Conservation (phyloP, 2,329 filamentous ascomycete species). For the Sporothrix pseudoabietina region DNA sequence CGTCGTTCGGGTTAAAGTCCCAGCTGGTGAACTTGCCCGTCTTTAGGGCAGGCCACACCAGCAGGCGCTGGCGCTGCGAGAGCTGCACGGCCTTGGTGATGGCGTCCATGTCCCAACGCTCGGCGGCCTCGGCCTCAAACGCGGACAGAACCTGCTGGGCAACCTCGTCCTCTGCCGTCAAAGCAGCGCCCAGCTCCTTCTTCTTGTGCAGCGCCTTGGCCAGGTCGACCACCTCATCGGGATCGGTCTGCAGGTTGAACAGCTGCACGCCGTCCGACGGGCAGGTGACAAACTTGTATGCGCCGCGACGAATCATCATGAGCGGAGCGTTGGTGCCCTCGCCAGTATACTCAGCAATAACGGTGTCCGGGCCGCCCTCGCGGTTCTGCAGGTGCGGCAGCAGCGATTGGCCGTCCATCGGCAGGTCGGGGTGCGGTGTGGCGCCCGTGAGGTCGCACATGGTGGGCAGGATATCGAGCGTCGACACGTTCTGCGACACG, state of each 20-base stretch:
- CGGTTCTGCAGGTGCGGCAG: constrained; percentile 71
- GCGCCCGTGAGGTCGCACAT: constrained; percentile 80
- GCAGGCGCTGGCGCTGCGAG: constrained; percentile 75
- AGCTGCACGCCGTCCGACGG: constrained; percentile 82
- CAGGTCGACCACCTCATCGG: constrained; percentile 75
- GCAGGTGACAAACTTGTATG: constrained; percentile 90
- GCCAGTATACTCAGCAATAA: constrained; percentile 93
- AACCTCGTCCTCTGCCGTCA: constrained; percentile 50
- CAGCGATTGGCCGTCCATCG: constrained; percentile 82
- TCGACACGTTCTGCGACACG: constrained; percentile 83
- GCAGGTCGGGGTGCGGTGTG: constrained; percentile 68
- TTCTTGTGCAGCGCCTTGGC: constrained; percentile 50
- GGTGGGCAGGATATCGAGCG: constrained; percentile 85
- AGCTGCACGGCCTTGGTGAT: constrained; percentile 74
- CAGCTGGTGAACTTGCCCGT: constrained; percentile 76
- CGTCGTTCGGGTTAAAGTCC: constrained; percentile 78
- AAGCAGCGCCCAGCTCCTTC: constrained; percentile 34
- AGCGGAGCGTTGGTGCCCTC: constrained; percentile 87
- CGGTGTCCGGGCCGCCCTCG: constrained; percentile 71
- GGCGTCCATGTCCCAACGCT: constrained; percentile 77
- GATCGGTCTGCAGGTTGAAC: constrained; percentile 76
- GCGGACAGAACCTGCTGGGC: constrained; percentile 57
- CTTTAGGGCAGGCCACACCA: constrained; percentile 79
- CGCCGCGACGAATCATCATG: constrained; percentile 89
- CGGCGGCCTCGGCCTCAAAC: constrained; percentile 72